A percentile compares a stretch with the other conserved stretches of the same genome.
These are phyloP conservation scores for Aspergillus arachidicola DNA, from an alignment of 2,329 filamentous ascomycete genomes.

Conservation along the genomic window DNA sequence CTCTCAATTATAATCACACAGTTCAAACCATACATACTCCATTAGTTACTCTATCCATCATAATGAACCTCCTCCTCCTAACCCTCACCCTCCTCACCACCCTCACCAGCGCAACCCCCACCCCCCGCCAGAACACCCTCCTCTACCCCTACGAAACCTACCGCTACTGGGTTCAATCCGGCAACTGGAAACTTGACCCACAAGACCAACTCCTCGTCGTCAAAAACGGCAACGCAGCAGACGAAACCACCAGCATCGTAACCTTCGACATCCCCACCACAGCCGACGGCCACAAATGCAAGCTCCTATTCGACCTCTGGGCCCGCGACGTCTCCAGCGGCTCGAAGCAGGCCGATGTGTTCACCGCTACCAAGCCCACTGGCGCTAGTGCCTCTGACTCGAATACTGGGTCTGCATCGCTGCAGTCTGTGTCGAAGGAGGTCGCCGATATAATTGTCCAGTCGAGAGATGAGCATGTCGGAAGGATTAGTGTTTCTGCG, in stretches of 20 bases:
- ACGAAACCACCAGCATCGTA: slow-evolving; percentile 27
- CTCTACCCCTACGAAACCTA: slow-evolving; percentile 25
- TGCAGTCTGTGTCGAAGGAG: slow-evolving; percentile 7
- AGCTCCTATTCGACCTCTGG: slow-evolving; percentile 27
- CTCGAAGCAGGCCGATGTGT: slow-evolving; percentile 25
- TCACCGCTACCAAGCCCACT: slow-evolving; percentile 26
- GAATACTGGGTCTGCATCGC: neutral
- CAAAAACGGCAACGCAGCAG: slow-evolving; percentile 21
- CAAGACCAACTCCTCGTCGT: slow-evolving; percentile 27
- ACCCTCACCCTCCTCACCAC: slow-evolving; percentile 10
- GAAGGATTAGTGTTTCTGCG: slow-evolving; percentile 16
- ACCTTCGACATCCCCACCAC: slow-evolving; percentile 23
- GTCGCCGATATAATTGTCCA: slow-evolving; percentile 10
- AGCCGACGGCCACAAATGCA: slow-evolving; percentile 22
- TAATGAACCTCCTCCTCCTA: slow-evolving; percentile 12
- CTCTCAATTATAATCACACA: neutral
- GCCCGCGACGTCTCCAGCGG: slow-evolving; percentile 25
- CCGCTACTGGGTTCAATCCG: slow-evolving; percentile 26
- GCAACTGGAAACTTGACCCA: slow-evolving; percentile 22
- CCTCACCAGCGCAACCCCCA: slow-evolving; percentile 1
- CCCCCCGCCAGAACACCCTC: slow-evolving; percentile 15
- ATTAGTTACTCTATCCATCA: neutral
- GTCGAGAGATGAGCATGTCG: slow-evolving; percentile 22
- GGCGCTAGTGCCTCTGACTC: neutral
- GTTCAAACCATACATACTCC: neutral